Percentiles rank a stretch among this genome's conserved stretches.
Conservation (phyloP, 139 green algal species). For the Micromonas commoda region DNA sequence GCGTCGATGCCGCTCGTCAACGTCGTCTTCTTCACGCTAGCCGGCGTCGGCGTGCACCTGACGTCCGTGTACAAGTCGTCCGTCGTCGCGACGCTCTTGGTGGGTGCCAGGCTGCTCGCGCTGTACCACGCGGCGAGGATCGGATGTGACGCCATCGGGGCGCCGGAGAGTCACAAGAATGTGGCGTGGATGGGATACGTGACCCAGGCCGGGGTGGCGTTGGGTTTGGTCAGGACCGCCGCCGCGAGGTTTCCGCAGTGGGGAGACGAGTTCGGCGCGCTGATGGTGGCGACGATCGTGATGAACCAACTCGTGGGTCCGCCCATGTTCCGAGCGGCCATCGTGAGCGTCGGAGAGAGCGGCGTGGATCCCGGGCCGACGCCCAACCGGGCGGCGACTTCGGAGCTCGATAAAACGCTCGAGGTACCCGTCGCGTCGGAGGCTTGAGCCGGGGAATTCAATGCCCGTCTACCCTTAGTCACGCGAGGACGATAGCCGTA, state of each 20-base stretch:
- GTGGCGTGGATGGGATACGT: slow-evolving; percentile 38
- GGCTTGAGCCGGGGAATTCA: too few species aligned
- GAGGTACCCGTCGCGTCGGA: too few species aligned
- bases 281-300: slow-evolving; percentile 72
- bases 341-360: slow-evolving; percentile 51
- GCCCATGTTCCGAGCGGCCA: slow-evolving; percentile 58
- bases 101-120: not conserved
- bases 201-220: slow-evolving; percentile 72
- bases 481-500: too few species aligned
- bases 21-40: slow-evolving; percentile 65
- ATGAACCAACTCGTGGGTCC: slow-evolving; percentile 75
- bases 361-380: not conserved
- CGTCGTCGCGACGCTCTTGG: not conserved
- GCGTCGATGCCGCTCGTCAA: slow-evolving; percentile 61
- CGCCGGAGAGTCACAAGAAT: not conserved
- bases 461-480: too few species aligned
- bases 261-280: slow-evolving; percentile 56
- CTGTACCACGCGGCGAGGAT: not conserved
- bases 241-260: slow-evolving; percentile 26
- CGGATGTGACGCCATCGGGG: not conserved
- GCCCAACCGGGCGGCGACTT: too few species aligned
- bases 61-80: not conserved
- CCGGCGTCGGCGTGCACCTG: not conserved
- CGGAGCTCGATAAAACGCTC: too few species aligned
- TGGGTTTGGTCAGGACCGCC: slow-evolving; percentile 60